phyloP scores from a whole-genome alignment of 106 monocot genomes.

The Platanthera guangdongensis region DNA sequence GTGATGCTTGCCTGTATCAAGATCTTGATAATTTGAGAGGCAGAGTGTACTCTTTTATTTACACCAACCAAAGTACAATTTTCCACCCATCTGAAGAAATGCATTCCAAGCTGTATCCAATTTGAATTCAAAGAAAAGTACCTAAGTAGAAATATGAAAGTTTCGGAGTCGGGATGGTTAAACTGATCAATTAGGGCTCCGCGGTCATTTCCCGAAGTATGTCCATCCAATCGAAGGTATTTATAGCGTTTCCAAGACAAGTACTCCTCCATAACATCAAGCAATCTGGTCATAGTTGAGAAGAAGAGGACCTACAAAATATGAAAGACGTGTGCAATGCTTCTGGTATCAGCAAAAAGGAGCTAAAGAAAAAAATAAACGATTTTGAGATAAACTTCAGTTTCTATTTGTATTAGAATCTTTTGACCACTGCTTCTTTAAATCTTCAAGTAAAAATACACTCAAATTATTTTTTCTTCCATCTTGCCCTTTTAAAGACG shows the following conservation, averaged over 20 bases:
- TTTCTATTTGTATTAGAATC: background rate
- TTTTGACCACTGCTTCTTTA: background rate
- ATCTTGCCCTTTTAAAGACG: too few relatives aligned
- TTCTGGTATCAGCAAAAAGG: background rate
- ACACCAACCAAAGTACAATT: background rate
- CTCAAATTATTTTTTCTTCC: too few relatives aligned
- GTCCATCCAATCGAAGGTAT: conserved; percentile 96
- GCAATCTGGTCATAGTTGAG: conserved; percentile 98
- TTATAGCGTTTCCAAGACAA: conserved; percentile 74
- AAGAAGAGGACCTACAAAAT: conserved; percentile 81
- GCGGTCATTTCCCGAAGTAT: conserved; percentile 90
- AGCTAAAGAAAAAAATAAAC: background rate
- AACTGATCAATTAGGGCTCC: conserved; percentile 92
- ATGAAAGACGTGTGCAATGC: background rate
- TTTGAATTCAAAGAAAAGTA: conserved; percentile 14
- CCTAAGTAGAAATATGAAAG: conserved; percentile 95
- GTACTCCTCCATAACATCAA: conserved; percentile 99
- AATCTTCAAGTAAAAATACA: background rate
- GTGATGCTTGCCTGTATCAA: too few relatives aligned
- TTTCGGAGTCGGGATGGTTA: conserved; percentile 66
- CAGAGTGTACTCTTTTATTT: background rate
- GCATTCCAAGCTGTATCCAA: background rate
- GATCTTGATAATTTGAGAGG: too few relatives aligned
- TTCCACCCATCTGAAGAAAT: background rate
- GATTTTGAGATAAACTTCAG: background rate